Conservation (phyloP, 83 land plant species). For the Picea abies region DNA sequence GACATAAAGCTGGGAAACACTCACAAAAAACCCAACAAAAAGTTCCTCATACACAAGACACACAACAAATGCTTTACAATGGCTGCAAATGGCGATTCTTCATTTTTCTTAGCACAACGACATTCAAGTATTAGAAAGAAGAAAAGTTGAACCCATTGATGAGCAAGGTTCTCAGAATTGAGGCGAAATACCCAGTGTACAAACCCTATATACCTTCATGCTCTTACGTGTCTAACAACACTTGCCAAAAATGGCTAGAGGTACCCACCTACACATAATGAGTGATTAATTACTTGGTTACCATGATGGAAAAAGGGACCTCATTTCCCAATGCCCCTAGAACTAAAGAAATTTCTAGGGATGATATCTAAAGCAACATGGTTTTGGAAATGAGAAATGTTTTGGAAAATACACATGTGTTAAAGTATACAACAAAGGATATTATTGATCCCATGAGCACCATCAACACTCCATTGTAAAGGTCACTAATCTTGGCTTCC, state of each 20-base stretch:
- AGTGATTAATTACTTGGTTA: slow-evolving; percentile 90
- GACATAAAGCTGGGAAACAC: too few relatives aligned
- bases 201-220: slow-evolving; percentile 73
- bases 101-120: slow-evolving; percentile 51
- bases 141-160: slow-evolving; percentile 76
- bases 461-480: slow-evolving; percentile 84
- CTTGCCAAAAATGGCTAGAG: slow-evolving; percentile 75
- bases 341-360: slow-evolving; percentile 58
- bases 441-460: slow-evolving; percentile 82
- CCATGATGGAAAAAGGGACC: slow-evolving; percentile 81
- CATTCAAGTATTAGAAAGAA: slow-evolving; percentile 84
- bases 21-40: too few relatives aligned
- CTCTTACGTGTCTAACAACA: slow-evolving; percentile 48
- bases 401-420: slow-evolving; percentile 82
- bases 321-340: slow-evolving; percentile 86
- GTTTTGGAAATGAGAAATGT: slow-evolving; percentile 49
- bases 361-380: slow-evolving; percentile 23
- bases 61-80: slow-evolving; percentile 70
- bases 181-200: slow-evolving; percentile 81
- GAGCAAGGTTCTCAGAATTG: slow-evolving; percentile 76
- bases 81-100: slow-evolving; percentile 53
- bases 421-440: slow-evolving; percentile 86
- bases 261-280: slow-evolving; percentile 87
- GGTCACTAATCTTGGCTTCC: slow-evolving; percentile 55
- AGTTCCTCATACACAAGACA: too few relatives aligned